Evolutionary conservation across 23 red algal species (phyloP), one percentile per base, ranked within the genome.

Genomic region (Gracilaria domingensis): DNA sequence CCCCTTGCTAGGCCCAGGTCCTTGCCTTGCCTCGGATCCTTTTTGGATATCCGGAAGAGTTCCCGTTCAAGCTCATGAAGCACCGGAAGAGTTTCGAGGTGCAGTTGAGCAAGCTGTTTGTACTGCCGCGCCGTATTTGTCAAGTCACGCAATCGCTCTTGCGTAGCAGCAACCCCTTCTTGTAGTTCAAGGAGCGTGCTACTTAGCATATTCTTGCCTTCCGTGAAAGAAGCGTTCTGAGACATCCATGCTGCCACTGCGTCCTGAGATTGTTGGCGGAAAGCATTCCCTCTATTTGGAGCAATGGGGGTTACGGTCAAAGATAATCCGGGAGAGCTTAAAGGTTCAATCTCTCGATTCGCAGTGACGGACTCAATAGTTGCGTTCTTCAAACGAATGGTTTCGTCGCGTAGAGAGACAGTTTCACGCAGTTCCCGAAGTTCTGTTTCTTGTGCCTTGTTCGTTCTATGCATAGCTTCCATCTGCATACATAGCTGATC

Each of bases 21-120:
- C 25, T 60, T 74, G 4, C 21, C 84, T 54, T 18, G 28, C 23
- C 66, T 70, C 34, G 45, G 40, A 32, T 87, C 66, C 17, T 90
- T 62, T 28, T 51, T 58, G 56, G 71, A 90, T 50, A 90, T 74
- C 25, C 87, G 87, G 51, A 51, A 60, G 23, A 90, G 72, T 60
- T 90, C 87, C 21, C 73, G 54, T 69, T 90, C 87, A 34, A 90
- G 59, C 77, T 90, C 87, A 69, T 79, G 58, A 0, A 90, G 87
- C 37, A 74, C 37, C 21, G 87, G 87, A 23, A 90, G 75, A 3
- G 77, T 81, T 79, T 90, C 87, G 28, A 90, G 55, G 29, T 90
- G 73, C 5, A 50, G 53, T 34, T 81, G 73, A 11, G 87, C 87
- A 17, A 64, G 57, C 54, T 66, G 57, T 23, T 79, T 90, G 76